Base-by-base conservation (phyloP, 495 filamentous ascomycete genomes). In the Neurospora terricola region DNA sequence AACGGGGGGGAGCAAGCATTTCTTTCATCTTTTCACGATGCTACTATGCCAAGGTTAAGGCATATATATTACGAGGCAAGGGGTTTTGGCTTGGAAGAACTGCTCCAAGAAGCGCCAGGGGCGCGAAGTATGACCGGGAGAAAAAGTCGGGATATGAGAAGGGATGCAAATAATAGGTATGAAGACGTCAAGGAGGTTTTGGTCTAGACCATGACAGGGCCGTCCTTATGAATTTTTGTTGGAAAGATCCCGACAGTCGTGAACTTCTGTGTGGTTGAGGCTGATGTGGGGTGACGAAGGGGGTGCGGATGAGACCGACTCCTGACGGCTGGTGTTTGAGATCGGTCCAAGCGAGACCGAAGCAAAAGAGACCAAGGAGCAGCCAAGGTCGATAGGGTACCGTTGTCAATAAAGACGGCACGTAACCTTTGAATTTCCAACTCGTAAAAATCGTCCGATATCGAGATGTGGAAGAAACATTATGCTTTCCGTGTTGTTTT, bases 321-420 rank as follows among this genome's bases (percentile, higher is more conserved):
- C 78, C 76, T 78, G 80, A 82, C 80, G 73, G 66, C 75, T 77
- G 66, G 74, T 76, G 80, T 82, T 78, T 75, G 79, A 80, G 78
- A 76, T 74, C 73, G 69, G 76, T 71, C 80, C 71, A 77, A 75
- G 74, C 78, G 80, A 81, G 76, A 81, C 79, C 5, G 48, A 59
- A 59, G 48, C 48, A 59, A 2, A 59, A 30, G 23, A 59, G 23
- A 59, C 23, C 48, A 59, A 59, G 9, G 2, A 30, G 21, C 48
- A 59, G 48, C 23, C 48, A 59, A 59, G 48, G 7, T 3, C 11
- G 12, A 7, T 7, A 8, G 48, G 23, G 48, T 27, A 59, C 23
- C 5, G 1, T 59, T 34, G 14, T 34, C 7, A 18, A 66, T 34
- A 36, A 66, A 34, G 3, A 18, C 6, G 14, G 54, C 14, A 66